Evolutionary conservation across 2,329 filamentous ascomycete species (phyloP), one percentile per base, ranked within the genome.

Genomic region (Fusarium palustre): DNA sequence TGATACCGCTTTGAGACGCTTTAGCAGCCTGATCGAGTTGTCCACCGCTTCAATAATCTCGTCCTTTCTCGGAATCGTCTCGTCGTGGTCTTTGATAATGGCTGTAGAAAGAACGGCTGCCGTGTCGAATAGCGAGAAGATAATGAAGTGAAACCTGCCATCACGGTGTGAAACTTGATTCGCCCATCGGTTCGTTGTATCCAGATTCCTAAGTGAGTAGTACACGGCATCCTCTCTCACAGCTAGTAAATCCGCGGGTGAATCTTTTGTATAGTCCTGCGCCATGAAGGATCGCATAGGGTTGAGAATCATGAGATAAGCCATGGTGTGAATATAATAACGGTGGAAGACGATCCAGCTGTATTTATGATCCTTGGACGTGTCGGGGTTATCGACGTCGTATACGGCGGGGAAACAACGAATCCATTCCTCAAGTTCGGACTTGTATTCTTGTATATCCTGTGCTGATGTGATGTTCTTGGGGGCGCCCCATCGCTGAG

Each of bases 61-160:
- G 1, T 80, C 76, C 13, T 80, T 79, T 34, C 76, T 79, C 2
- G 79, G 78, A 5, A 85, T 78, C 7, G 74, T 78, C 18, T 73
- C 62, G 12, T 80, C 76, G 11, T 72, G 68, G 39, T 86, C 85
- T 64, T 86, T 84, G 11, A 85, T 80, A 8, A 87, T 74, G 1
- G 84, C 83, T 0, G 85, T 85, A 56, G 82, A 85, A 4, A 86
- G 74, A 33, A 84, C 78, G 1, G 84, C 81, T 0, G 83, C 80
- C 0, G 84, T 85, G 59, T 87, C 84, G 56, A 87, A 86, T 28
- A 86, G 79, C 6, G 81, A 78, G 54, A 86, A 87, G 0, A 84
- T 82, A 18, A 84, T 83, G 53, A 86, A 81, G 60, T 86, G 83
- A 34, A 85, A 83, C 25, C 84, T 82, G 4, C 82, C 81, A 34